Evolutionary conservation across 257 asterid species (phyloP), one percentile per base, ranked within the genome.

Genomic region (Anisodus acutangulus): DNA sequence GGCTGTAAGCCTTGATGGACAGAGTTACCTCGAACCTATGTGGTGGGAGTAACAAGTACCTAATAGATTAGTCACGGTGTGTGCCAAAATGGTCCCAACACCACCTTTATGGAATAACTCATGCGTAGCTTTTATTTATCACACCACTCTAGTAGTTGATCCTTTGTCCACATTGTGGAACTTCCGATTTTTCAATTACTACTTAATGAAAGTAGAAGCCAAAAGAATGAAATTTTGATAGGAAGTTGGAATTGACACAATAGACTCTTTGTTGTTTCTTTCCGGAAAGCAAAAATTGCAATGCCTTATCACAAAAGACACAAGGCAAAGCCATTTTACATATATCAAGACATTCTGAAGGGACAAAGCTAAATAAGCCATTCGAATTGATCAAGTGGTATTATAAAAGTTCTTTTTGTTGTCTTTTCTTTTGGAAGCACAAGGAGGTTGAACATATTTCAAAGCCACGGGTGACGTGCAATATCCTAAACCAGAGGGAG

Each of bases 291-390:
- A n/a, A 71, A 71, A 71, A 9, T 9, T 71, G 9, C 58, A 45
- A 71, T 71, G 9, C 10, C 58, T 43, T 71, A 10, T 5, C 15
- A n/a, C 45, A 17, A n/a, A 72, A 45, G 39, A 19, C 60, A 72
- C 81, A 74, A 74, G 49, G 81, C 81, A 76, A 76, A 51, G 59
- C n/a, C 59, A 72, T 45, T 45, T 43, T n/a, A 6, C 1, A 72
- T 49, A 19, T 45, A 45, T 72, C 59, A 72, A 72, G n/a, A 12
- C 59, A 47, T 72, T 72, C 60, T 72, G 43, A 11, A 47, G 9
- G 80, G 41, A n/a, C 41, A 45, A 45, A 72, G 17, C 22, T n/a
- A 45, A 43, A 45, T 72, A 19, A 45, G 58, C 80, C 9, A 45
- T 47, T 72, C 10, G 4, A 19, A 19, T n/a, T 45, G 4, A 45